Evolutionary conservation across 179 eudicot species (phyloP).

Genomic region (Amaranthus tricolor): DNA sequence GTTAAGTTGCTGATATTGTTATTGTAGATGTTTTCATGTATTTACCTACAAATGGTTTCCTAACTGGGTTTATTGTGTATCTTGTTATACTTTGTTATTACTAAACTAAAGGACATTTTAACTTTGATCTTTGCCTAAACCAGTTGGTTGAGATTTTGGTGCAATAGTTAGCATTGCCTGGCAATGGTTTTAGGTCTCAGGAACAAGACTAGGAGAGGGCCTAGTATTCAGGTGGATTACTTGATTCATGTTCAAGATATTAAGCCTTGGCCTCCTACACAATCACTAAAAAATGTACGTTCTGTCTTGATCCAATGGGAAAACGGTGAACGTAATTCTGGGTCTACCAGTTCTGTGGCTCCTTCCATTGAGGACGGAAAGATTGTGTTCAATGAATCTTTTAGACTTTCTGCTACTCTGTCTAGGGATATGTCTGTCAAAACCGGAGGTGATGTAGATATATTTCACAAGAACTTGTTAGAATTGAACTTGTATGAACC

Average conservation of each 20-base stretch:
- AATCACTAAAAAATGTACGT: slow-evolving; percentile 64
- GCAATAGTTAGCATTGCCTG: background rate
- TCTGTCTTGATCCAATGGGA: slow-evolving; percentile 83
- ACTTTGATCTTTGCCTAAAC: background rate
- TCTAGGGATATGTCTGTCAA: slow-evolving; percentile 55
- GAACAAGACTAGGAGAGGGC: slow-evolving; percentile 66
- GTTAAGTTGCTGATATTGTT: background rate
- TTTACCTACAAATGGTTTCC: background rate
- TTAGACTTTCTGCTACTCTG: slow-evolving; percentile 55
- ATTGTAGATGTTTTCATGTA: background rate
- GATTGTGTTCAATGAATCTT: slow-evolving; percentile 76
- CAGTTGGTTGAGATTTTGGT: background rate
- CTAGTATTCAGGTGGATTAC: slow-evolving; percentile 68
- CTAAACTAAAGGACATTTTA: background rate
- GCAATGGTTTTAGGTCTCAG: slow-evolving; percentile 67
- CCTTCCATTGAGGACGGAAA: slow-evolving; percentile 71
- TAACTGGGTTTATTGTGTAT: too few species aligned
- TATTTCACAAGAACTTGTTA: slow-evolving; percentile 68
- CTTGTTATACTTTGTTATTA: background rate
- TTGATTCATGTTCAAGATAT: slow-evolving; percentile 66
- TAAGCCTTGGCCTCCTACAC: slow-evolving; percentile 98
- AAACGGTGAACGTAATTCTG: slow-evolving; percentile 67
- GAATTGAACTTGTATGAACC: slow-evolving; percentile 89
- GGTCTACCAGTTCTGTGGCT: slow-evolving; percentile 57
- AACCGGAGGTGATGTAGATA: slow-evolving; percentile 44